Percentiles rank a stretch among this genome's conserved stretches.
Evolutionary conservation across 148 eudicot species (phyloP).

Genomic region (Silene conica): DNA sequence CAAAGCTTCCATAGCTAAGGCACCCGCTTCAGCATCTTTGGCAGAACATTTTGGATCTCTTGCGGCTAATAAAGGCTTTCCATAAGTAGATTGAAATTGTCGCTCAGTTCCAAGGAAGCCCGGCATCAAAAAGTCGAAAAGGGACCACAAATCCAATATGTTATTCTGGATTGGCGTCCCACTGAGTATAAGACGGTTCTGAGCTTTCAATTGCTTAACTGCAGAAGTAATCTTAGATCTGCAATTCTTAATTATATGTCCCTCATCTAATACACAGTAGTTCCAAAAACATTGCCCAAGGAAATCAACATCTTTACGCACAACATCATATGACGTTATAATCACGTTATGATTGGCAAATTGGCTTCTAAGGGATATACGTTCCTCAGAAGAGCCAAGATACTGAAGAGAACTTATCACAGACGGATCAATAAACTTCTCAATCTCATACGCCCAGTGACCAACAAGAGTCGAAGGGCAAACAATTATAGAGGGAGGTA

Average conservation of each 20-base stretch:
- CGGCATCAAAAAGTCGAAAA: conserved; percentile 98
- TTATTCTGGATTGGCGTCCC: conserved; percentile 99
- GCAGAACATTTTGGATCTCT: conserved; percentile 97
- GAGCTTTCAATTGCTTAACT: conserved; percentile 92
- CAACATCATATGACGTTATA: conserved; percentile 92
- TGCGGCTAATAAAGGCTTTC: conserved; percentile 90
- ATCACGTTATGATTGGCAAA: conserved; percentile 71
- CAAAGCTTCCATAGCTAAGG: conserved; percentile 97
- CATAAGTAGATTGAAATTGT: conserved; percentile 95
- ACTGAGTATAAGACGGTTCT: conserved; percentile 94
- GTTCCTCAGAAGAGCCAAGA: conserved; percentile 84
- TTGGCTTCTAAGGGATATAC: conserved; percentile 51
- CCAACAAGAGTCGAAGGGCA: conserved; percentile 99
- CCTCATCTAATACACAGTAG: conserved; percentile 93
- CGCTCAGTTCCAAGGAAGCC: conserved; percentile 98
- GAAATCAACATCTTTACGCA: conserved; percentile 88
- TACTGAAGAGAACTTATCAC: conserved; percentile 76
- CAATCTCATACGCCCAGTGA: conserved; percentile 98
- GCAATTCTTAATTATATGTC: conserved; percentile 86
- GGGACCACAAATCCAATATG: conserved; percentile 97
- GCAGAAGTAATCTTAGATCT: conserved; percentile 89
- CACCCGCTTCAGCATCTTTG: conserved; percentile 98
- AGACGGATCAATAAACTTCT: conserved; percentile 87
- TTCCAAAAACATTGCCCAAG: conserved; percentile 78
- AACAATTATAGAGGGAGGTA: conserved; percentile 68